Evolutionary conservation across 108 stramenopile genomes (phyloP).

Genomic region (Fistulifera solaris): DNA sequence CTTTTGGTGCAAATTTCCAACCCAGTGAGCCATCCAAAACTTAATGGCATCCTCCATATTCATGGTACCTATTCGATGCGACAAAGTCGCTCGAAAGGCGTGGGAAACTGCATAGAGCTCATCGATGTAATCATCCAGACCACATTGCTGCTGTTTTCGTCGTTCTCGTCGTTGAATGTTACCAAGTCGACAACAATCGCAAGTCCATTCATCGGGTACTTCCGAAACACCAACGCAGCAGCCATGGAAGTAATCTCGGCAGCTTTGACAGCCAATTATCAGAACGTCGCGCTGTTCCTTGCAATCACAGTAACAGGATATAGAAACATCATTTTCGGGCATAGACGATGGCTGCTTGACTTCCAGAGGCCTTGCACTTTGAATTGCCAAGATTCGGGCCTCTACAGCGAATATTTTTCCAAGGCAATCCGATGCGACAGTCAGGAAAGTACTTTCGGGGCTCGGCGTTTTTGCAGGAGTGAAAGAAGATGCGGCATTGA

Average conservation of each 20-base stretch:
- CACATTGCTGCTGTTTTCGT: background rate
- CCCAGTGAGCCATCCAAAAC: conserved; percentile 73
- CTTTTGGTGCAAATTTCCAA: conserved; percentile 34
- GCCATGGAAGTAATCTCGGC: conserved; percentile 59
- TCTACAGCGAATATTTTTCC: conserved; percentile 74
- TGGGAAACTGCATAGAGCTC: conserved; percentile 45
- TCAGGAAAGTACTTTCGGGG: conserved; percentile 61
- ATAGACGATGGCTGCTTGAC: conserved; percentile 5
- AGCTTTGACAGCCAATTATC: conserved; percentile 83
- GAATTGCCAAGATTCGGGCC: conserved; percentile 36
- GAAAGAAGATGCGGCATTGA: conserved; percentile 40
- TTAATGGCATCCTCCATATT: conserved; percentile 35
- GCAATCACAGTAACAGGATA: conserved; percentile 57
- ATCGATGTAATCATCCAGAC: conserved; percentile 13
- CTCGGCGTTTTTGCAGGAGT: background rate
- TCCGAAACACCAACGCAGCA: conserved; percentile 57
- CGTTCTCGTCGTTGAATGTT: conserved; percentile 8
- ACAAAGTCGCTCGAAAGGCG: conserved; percentile 49
- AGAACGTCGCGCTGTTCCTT: conserved; percentile 38
- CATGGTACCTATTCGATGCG: conserved; percentile 18
- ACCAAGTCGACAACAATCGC: conserved; percentile 73
- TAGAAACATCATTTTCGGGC: conserved; percentile 1
- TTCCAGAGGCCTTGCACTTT: conserved; percentile 41
- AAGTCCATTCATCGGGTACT: conserved; percentile 57
- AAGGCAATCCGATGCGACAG: conserved; percentile 78